Base-by-base conservation (phyloP, 208 protist genomes). In the Leishmania guyanensis region DNA sequence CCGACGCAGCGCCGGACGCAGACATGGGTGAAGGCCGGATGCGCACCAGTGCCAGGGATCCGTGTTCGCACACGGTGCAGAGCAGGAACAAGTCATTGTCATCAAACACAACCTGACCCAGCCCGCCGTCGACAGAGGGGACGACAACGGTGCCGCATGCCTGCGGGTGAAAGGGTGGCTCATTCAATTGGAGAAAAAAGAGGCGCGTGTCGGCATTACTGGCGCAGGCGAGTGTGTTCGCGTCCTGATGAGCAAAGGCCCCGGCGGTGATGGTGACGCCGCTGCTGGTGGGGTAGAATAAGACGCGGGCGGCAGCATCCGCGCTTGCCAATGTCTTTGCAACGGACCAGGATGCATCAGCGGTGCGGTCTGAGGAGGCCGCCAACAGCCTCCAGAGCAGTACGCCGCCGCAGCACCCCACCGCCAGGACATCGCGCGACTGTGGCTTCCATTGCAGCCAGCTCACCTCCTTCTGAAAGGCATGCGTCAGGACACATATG, bases 21-120 rank as follows among this genome's bases (percentile, higher is more conserved):
- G 60, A 65, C 56, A 54, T 64, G n/a, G 72, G 79, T 48, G 81
- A 26, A 29, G 54, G 66, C 75, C 10, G 80, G 70, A 82, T 88
- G 78, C 72, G 85, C 36, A 90, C 69, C 56, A 97, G 29, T 51
- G 89, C 84, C 16, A 97, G 78, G 16, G 82, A 82, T 17, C 78
- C 65, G 43, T 86, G 79, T 5, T 85, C 88, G 79, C 87, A 85
- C 43, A 95, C 86, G 0, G 89, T 77, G 53, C 88, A 88, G 16
- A 96, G 72, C 17, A 95, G 80, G 74, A 90, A 94, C n/a, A 79
- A 81, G 78, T 97, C 94, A 64, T 95, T 91, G 16, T 94, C 88
- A 9, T 90, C 82, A 65, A 96, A 95, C 36, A 91, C 0, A 3
- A 96, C 78, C 17, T 82, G 75, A 69, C 89, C 77, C 50, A 88